Base-by-base conservation (phyloP, 441 rosid species). In the Eutrema salsugineum region DNA sequence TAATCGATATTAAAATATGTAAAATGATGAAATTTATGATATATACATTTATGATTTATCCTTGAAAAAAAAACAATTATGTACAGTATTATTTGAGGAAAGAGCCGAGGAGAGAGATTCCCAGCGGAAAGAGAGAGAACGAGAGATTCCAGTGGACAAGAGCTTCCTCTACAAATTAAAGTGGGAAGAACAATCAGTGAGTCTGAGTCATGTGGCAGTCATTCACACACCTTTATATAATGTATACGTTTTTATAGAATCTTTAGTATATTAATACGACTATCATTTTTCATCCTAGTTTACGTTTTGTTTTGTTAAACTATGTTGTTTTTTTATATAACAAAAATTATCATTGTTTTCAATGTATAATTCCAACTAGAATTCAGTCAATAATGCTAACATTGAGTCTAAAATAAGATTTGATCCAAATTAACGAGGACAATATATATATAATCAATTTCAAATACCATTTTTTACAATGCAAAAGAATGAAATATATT, bases 201-300 rank as follows among this genome's bases (percentile, higher is more conserved):
- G 48, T 60, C 73, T 68, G 64, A 75, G 69, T 75, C 74, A 68
- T 75, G 65, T 53, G 69, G 33, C 51, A 60, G 69, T 66, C 78
- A 59, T 16, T 27, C 36, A 58, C 47, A 51, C 62, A 43, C 11
- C 11, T 55, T 54, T 50, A 50, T 40, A 28, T n/a, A 24, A 66
- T 40, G 14, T 24, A 12, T 14, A 49, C n/a, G 11, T 48, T 49
- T 56, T 0, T 3, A 47, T 54, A 42, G 57, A 39, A 56, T 71
- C 44, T 55, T 28, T 22, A 60, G 51, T 67, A 39, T 19, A 14
- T 59, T 24, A 27, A 20, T 59, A 3, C n/a, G n/a, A 58, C 1
- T 36, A 11, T 4, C 43, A 9, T 22, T 14, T 30, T 55, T 16
- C 5, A 16, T 56, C 14, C 32, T 32, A 17, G 47, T 22, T 5